Conservation (phyloP, 75 land plant genomes). For the Selaginella moellendorffii region DNA sequence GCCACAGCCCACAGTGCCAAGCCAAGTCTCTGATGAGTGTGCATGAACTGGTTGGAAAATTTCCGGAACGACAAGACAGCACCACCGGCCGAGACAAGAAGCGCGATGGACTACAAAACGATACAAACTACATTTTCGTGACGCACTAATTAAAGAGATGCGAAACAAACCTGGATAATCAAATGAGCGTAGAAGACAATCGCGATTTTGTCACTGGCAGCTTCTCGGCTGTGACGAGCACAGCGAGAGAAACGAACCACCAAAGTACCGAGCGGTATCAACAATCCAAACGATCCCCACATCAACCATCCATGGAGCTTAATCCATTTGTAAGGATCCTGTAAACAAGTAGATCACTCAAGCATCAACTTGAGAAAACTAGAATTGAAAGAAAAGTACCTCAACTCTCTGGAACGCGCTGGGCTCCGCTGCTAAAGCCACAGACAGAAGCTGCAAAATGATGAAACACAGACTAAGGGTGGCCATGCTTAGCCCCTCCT, state of each 20-base stretch:
- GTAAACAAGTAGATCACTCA: not conserved
- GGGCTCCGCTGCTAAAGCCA: not conserved
- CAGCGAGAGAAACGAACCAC: not conserved
- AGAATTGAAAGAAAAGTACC: not conserved
- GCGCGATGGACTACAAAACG: conserved; percentile 18
- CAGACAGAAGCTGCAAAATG: not conserved
- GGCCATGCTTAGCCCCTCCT: too few relatives aligned
- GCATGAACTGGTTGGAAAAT: conserved; percentile 56
- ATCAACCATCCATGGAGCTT: conserved; percentile 10
- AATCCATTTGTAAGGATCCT: not conserved
- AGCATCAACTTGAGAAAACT: not conserved
- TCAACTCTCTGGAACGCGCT: not conserved
- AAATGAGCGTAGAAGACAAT: not conserved
- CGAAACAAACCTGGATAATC: not conserved
- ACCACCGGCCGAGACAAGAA: conserved; percentile 46
- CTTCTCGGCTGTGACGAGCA: not conserved
- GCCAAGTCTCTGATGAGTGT: conserved; percentile 68
- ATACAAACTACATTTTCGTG: conserved; percentile 2
- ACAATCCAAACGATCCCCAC: not conserved
- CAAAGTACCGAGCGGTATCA: conserved; percentile 8
- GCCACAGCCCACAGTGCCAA: conserved; percentile 44
- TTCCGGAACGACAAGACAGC: conserved; percentile 44
- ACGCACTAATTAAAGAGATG: not conserved
- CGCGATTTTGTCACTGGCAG: too few relatives aligned
- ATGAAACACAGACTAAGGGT: too few relatives aligned